Evolutionary conservation across 2,329 filamentous ascomycete genomes (phyloP), one percentile per base, ranked within the genome.

Genomic region (Gaeumannomyces tritici): DNA sequence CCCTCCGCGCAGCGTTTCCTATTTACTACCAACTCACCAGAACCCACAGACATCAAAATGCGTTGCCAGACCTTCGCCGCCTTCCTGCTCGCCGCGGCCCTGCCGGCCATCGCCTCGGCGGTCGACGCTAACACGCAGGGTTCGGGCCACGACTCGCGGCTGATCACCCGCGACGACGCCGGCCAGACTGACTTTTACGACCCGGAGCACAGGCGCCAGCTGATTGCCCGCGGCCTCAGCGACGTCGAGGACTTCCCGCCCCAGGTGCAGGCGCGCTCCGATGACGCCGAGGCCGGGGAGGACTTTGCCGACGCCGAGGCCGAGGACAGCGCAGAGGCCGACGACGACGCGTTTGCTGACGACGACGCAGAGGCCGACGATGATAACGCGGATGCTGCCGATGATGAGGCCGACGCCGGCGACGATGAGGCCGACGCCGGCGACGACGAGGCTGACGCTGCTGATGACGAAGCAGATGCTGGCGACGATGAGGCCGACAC

Each of bases 71-170:
- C 60, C 24, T 61, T 61, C 33, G 60, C 60, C 63, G 29, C 60
- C 60, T 63, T 62, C 35, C 27, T 57, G 31, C 27, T 62, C 55
- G 55, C n/a, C 27, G 59, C 60, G 63, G 55, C 58, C 24, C 60
- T 61, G 60, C 62, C 64, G 51, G 62, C 59, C 31, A 62, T 62
- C 59, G 26, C 63, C 28, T 47, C 60, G 4, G 29, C 54, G 9
- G n/a, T 61, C 15, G n/a, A 26, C 12, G 31, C 42, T 55, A 24
- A 61, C 59, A 54, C 51, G 15, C 51, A 35, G 15, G 33, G n/a
- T 42, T 31, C 59, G 15, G 24, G 28, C 27, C 55, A 24, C 55
- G 55, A 56, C 7, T 26, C 24, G 24, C 24, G 2, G 18, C 6
- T 56, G 55, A 24, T 56, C 24, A 26, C 24, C 55, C 24, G 55